Evolutionary conservation across 208 protist genomes (phyloP).

Genomic region (Balamuthia mandrillaris): DNA sequence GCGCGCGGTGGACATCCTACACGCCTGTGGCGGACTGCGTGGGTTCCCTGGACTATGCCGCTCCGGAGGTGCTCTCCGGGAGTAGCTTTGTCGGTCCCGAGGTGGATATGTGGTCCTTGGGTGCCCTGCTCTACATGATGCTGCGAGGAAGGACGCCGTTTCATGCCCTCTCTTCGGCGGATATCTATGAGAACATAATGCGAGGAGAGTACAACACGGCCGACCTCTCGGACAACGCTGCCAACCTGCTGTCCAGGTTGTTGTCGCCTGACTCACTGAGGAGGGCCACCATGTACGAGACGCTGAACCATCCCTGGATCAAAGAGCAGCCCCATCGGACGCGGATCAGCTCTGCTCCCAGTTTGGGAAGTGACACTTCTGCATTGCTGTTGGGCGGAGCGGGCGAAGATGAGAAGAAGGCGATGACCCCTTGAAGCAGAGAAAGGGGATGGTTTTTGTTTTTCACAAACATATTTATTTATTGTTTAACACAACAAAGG

Average conservation of each 20-base stretch:
- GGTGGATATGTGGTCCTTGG: constrained; percentile 6
- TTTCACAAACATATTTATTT: too few relatives aligned
- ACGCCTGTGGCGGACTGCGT: background rate
- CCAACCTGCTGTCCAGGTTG: background rate
- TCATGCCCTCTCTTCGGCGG: background rate
- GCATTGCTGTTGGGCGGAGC: too few relatives aligned
- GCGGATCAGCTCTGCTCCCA: too few relatives aligned
- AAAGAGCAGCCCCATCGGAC: too few relatives aligned
- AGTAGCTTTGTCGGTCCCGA: background rate
- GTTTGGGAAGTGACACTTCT: too few relatives aligned
- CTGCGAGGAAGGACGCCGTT: background rate
- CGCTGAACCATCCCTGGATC: constrained; percentile 1
- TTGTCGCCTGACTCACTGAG: background rate
- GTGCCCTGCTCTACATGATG: constrained; percentile 2
- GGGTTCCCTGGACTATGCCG: background rate
- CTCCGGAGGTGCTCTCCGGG: background rate
- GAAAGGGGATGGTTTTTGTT: too few relatives aligned
- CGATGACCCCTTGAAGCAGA: too few relatives aligned
- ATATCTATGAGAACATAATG: background rate
- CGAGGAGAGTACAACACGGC: background rate
- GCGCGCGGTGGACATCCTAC: background rate
- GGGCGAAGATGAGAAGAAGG: too few relatives aligned
- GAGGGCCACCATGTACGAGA: background rate
- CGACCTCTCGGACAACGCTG: background rate
- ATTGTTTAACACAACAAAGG: too few relatives aligned